Evolutionary conservation across 2,329 filamentous ascomycete species (phyloP).

Genomic region (Trichoderma polysporum): DNA sequence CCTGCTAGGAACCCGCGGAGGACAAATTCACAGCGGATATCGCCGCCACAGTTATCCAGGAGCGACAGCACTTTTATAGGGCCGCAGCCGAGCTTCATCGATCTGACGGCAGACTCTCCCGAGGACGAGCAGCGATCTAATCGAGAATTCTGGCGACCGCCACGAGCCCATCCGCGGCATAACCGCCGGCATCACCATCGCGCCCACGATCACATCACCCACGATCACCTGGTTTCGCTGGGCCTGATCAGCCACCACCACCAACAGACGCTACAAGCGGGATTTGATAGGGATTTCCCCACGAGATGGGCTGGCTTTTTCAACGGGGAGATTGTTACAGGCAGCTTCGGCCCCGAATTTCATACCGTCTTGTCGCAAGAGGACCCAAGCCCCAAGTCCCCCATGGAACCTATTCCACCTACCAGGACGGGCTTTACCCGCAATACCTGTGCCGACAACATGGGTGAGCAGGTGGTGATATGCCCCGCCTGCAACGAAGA

Average conservation of each 20-base stretch:
- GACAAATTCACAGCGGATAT: conserved; percentile 41
- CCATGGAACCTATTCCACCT: conserved; percentile 62
- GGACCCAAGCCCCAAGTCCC: conserved; percentile 43
- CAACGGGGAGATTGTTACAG: conserved; percentile 25
- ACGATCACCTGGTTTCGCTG: conserved; percentile 30
- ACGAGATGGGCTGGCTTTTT: conserved; percentile 31
- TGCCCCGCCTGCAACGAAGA: conserved; percentile 88
- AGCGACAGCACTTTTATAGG: conserved; percentile 46
- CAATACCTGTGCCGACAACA: conserved; percentile 49
- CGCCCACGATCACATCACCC: not conserved
- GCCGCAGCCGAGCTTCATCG: conserved; percentile 44
- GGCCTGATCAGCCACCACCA: conserved; percentile 29
- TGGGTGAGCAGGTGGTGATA: conserved; percentile 68
- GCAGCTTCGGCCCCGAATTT: conserved; percentile 33
- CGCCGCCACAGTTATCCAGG: conserved; percentile 43
- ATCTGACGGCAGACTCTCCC: conserved; percentile 51
- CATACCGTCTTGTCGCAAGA: conserved; percentile 24
- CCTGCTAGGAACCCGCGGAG: conserved; percentile 40
- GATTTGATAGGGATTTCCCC: conserved; percentile 27
- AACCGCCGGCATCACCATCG: conserved; percentile 19
- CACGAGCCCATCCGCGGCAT: conserved; percentile 23
- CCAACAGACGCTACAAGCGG: conserved; percentile 22
- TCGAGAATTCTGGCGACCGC: conserved; percentile 5
- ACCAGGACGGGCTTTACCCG: conserved; percentile 78
- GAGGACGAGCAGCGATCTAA: conserved; percentile 32